Evolutionary conservation across 2,329 filamentous ascomycete genomes (phyloP), one percentile per base, ranked within the genome.

Genomic region (Cadophora malorum): DNA sequence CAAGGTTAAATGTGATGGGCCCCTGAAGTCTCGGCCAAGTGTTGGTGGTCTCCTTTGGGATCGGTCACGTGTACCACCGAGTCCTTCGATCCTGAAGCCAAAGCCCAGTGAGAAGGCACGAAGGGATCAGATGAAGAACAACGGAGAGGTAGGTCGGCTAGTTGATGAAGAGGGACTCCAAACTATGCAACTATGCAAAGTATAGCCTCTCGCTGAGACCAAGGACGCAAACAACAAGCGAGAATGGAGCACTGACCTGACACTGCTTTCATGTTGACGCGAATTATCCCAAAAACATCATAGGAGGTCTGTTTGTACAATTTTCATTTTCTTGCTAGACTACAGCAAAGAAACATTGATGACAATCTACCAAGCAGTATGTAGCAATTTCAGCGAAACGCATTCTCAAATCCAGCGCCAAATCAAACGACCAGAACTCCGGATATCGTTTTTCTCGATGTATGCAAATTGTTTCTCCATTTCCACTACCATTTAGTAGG

Each of bases 401-500:
- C 19, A 16, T 45, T 49, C 19, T 21, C 35, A 49, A 49, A 49
- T 49, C n/a, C 45, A 49, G 45, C 52, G 52, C 52, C 52, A 55
- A 31, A 55, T 55, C 28, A 33, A 55, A 55, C n/a, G 45, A 49
- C 45, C 45, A 19, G 41, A 23, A 41, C 56, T 59, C 56, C 35
- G 35, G 12, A 59, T 41, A 59, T 38, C 31, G 16, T 25, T 59
- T 25, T n/a, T 45, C 35, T 59, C 45, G 45, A 49, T 41, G 19
- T n/a, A 23, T 59, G 21, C 35, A 33, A 31, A 16, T 14, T 7
- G 25, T 59, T 59, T 7, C 19, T 45, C 56, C 21, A 14, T 33
- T 4, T 7, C n/a, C 25, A 9, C 28, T 12, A 14, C 33, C 47
- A 3, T 7, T 55, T 63, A 74, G 41, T 71, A 70, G 49, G 72